A percentile compares a stretch with the other conserved stretches of the same genome.
These are phyloP conservation scores for Chaetomiaceae sp. DNA, from an alignment of 2,329 filamentous ascomycete genomes.

Conservation along the genomic window DNA sequence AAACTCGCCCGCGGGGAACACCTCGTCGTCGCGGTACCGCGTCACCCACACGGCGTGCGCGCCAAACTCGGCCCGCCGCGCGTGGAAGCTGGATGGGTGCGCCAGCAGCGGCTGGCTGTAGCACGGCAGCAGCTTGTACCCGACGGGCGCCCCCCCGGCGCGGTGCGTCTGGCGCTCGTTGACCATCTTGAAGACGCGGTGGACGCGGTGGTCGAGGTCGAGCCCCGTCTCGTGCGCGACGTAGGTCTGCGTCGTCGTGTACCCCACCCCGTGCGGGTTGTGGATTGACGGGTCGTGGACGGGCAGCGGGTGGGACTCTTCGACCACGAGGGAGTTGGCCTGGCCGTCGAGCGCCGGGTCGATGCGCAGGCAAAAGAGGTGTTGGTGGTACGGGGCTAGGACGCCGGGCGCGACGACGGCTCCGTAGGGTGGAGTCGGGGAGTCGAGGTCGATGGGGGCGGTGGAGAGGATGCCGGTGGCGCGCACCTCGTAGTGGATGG, in stretches of 20 bases:
- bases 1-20: constrained; percentile 41
- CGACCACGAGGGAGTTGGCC: constrained; percentile 47
- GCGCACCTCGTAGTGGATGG: constrained; percentile 57
- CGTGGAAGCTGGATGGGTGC: constrained; percentile 37
- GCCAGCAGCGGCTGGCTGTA: constrained; percentile 46
- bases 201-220: constrained; percentile 47
- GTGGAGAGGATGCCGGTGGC: constrained; percentile 63
- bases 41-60: constrained; percentile 45
- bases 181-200: constrained; percentile 46
- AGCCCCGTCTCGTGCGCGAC: constrained; percentile 43
- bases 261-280: constrained; percentile 52
- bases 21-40: constrained; percentile 39
- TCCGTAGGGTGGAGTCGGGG: constrained; percentile 48
- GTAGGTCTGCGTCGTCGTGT: constrained; percentile 39
- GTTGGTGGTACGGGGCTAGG: constrained; percentile 66
- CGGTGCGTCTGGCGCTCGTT: constrained; percentile 42
- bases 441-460: constrained; percentile 52
- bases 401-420: constrained; percentile 61
- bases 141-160: constrained; percentile 41
- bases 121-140: constrained; percentile 42
- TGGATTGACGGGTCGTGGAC: constrained; percentile 27
- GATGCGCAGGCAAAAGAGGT: constrained; percentile 62
- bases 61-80: constrained; percentile 40
- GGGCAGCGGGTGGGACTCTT: constrained; percentile 41
- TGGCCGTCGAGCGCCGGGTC: constrained; percentile 61